phyloP scores from a whole-genome alignment of 2,329 filamentous ascomycete genomes.

The Epichloe baconii region DNA sequence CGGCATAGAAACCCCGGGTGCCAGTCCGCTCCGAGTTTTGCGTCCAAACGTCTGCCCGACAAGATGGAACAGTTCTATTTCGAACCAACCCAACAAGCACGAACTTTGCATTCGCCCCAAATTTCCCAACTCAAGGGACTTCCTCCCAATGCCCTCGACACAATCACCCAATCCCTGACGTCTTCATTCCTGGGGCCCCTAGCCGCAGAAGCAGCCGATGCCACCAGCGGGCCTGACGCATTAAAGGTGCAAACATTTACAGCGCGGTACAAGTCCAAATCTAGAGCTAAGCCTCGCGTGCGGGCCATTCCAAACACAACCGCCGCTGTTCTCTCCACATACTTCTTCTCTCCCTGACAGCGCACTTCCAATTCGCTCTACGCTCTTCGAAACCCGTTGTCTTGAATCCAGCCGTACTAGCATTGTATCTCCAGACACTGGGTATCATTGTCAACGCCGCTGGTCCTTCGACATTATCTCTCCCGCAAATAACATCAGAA shows the following conservation, averaged over 20 bases:
- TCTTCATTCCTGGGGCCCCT: slow-evolving; percentile 67
- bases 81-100: slow-evolving; percentile 13
- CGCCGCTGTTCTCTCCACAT: slow-evolving; percentile 57
- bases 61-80: slow-evolving; percentile 62
- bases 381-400: slow-evolving; percentile 43
- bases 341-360: slow-evolving; percentile 83
- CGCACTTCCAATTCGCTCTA: slow-evolving; percentile 59
- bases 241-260: slow-evolving; percentile 87
- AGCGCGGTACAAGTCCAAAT: slow-evolving; percentile 32
- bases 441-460: slow-evolving; percentile 71
- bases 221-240: slow-evolving; percentile 63
- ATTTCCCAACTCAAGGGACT: slow-evolving; percentile 32
- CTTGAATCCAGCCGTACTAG: slow-evolving; percentile 61
- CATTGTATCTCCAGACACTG: slow-evolving; percentile 74
- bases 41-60: slow-evolving; percentile 65
- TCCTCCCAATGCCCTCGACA: slow-evolving; percentile 49
- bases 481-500: slow-evolving; percentile 72
- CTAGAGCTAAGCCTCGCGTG: slow-evolving; percentile 25
- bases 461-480: slow-evolving; percentile 61
- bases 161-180: slow-evolving; percentile 54
- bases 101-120: slow-evolving; percentile 14
- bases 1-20: slow-evolving; percentile 51
- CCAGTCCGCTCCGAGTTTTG: slow-evolving; percentile 45
- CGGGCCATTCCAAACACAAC: slow-evolving; percentile 63
- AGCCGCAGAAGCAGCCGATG: slow-evolving; percentile 69